These are phyloP conservation scores for Boletus subparvulus DNA, from an alignment of 768 basidiomycete genomes.

Conservation along the genomic window DNA sequence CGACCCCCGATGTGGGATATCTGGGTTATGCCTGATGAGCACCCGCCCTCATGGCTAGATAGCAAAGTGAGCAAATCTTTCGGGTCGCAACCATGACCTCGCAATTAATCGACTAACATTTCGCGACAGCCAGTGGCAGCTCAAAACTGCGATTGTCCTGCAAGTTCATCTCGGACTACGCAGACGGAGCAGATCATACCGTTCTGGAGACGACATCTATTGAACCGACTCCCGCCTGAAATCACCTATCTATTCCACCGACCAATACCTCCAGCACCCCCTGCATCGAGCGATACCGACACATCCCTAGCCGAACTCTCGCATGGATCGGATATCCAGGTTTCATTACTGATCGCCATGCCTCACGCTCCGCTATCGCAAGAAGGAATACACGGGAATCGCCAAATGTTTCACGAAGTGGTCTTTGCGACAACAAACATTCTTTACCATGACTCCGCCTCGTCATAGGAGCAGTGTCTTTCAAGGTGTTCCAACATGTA, in stretches of 20 bases:
- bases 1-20: constrained; percentile 29
- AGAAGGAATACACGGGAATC: not conserved
- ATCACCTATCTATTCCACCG: constrained; percentile 29
- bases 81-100: constrained; percentile 18
- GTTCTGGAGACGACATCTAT: constrained; percentile 24
- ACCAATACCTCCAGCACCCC: constrained; percentile 10
- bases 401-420: constrained; percentile 16
- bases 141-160: not conserved
- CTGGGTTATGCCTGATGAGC: constrained; percentile 8
- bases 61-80: constrained; percentile 21
- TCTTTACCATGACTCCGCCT: constrained; percentile 11
- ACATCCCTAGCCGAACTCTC: constrained; percentile 3
- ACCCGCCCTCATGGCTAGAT: constrained; percentile 12
- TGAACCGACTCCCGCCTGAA: constrained; percentile 22
- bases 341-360: constrained; percentile 32
- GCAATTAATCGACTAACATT: not conserved
- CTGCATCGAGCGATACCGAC: not conserved
- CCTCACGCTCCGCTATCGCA: constrained; percentile 15
- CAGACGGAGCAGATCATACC: constrained; percentile 8
- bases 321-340: constrained; percentile 24
- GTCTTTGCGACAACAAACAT: constrained; percentile 28
- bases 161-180: not conserved
- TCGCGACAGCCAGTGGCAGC: constrained; percentile 26
- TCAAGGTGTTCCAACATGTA: constrained; percentile 8
- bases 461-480: constrained; percentile 10